A percentile compares a stretch with the other conserved stretches of the same genome.
These are phyloP conservation scores for Candida pseudofarinosa DNA, from an alignment of 805 yeast genomes.

Conservation along the genomic window DNA sequence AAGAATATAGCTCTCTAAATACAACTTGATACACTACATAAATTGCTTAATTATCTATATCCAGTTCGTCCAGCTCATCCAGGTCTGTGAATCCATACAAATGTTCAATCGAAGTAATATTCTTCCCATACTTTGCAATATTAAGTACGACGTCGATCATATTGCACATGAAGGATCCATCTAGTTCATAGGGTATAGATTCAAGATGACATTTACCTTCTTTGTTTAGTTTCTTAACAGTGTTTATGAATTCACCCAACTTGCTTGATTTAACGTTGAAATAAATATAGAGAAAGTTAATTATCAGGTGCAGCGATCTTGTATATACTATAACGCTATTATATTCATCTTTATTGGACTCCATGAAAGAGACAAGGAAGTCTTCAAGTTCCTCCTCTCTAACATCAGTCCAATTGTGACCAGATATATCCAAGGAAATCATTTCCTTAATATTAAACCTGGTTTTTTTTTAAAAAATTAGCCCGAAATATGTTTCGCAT, in stretches of 20 bases:
- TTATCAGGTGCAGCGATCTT: neutral
- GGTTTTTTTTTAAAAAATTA: too few relatives aligned
- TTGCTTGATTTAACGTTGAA: neutral
- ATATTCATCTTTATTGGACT: neutral
- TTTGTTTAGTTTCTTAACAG: neutral
- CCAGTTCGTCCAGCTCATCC: neutral
- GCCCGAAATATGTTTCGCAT: too few relatives aligned
- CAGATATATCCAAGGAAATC: neutral
- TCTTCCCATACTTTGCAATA: neutral
- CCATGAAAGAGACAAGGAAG: neutral
- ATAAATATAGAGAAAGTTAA: neutral
- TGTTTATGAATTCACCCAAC: neutral
- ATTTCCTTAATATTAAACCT: neutral
- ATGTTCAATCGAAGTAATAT: neutral
- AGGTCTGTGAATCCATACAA: neutral
- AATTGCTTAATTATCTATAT: neutral
- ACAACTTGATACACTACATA: neutral
- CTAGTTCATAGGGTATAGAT: neutral
- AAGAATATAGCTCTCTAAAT: neutral
- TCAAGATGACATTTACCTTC: neutral
- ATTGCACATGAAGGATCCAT: neutral
- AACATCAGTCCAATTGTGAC: neutral
- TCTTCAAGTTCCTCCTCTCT: neutral
- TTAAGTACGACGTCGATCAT: neutral
- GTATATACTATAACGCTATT: neutral